Evolutionary conservation across 2,329 filamentous ascomycete species (phyloP), one percentile per base, ranked within the genome.

Genomic region (Hypoxylon sp.): DNA sequence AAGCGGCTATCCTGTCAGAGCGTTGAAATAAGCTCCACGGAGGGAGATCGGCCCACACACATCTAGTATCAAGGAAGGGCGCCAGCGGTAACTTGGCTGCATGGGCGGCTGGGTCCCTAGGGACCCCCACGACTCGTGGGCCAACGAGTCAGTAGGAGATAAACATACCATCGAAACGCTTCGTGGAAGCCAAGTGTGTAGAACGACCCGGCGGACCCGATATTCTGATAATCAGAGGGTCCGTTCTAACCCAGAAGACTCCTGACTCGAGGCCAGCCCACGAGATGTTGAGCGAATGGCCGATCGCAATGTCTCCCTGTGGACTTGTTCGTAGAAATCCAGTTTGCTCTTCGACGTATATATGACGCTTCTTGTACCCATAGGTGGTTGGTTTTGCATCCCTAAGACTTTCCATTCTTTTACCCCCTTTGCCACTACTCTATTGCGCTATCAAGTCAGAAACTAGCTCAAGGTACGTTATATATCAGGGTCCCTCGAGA

Each of bases 181-280:
- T 66, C 62, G 53, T 55, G 52, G 65, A n/a, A 50, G 68, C 65
- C 68, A 71, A 69, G 65, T 64, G 65, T 64, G 59, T 32, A 58
- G 59, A 32, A 62, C 54, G 53, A 48, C 39, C 39, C 48, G 42
- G 53, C 24, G 7, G 60, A 53, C 44, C 59, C 54, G 54, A 52
- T 54, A 52, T 60, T 58, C 51, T 46, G 55, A 59, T 62, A 52
- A 52, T 53, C 39, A 31, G 57, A 58, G 48, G 65, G 56, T 59
- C 62, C 55, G 51, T 31, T 60, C 48, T 27, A 32, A 31, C 59
- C 62, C 24, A 37, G 59, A 24, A 55, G 51, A 31, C 47, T 56
- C 37, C 52, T 57, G 37, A 55, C 46, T 29, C 56, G 67, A 64
- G 44, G 39, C 63, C 52, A 58, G 62, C 24, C 51, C 32, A 37